Base-by-base conservation (phyloP, 208 protist genomes). In the Wallacemonas rigidus region DNA sequence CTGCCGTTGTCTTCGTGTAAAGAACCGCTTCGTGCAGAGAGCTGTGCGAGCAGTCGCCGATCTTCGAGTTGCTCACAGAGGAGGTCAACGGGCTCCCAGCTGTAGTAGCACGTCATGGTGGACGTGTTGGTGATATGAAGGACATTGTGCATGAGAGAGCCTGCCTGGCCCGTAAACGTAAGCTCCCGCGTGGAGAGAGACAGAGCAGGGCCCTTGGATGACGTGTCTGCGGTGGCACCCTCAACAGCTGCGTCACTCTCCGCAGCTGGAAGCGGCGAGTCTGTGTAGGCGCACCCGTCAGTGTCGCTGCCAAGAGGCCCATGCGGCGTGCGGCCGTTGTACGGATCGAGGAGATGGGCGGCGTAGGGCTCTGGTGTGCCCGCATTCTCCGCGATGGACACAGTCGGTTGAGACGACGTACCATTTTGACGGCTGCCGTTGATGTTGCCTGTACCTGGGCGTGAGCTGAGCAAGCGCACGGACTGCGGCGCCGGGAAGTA, bases 61-160 rank as follows among this genome's bases (percentile, higher is more conserved):
- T 68, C 60, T 17, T 36, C 71, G 15, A 83, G 43, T 14, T 65
- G 61, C 67, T 89, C 84, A 38, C 68, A 54, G 36, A 86, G 44
- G 14, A 56, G 38, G 48, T 91, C 81, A 38, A 88, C 77, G 36
- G 73, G 69, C 39, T 72, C 74, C 91, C 82, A 94, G 75, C 79
- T 96, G 75, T 89, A 96, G 76, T 93, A 96, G 53, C 93, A 79
- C 11, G 91, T 92, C 38, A 85, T 82, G n/a, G 79, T 79, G 38
- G 87, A 80, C 5, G 60, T 81, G 80, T 96, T 96, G 35, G 60
- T 61, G 15, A 96, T 71, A n/a, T 56, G 69, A 39, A 91, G 69
- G 26, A 64, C 56, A 15, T 80, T 83, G 55, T 96, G 89, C 17
- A 75, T 55, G n/a, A 94, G 79, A 58, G 90, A 81, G n/a, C 77